Conservation (phyloP, 371 early-diverging fungal genomes). For the Mortierella polycephala region DNA sequence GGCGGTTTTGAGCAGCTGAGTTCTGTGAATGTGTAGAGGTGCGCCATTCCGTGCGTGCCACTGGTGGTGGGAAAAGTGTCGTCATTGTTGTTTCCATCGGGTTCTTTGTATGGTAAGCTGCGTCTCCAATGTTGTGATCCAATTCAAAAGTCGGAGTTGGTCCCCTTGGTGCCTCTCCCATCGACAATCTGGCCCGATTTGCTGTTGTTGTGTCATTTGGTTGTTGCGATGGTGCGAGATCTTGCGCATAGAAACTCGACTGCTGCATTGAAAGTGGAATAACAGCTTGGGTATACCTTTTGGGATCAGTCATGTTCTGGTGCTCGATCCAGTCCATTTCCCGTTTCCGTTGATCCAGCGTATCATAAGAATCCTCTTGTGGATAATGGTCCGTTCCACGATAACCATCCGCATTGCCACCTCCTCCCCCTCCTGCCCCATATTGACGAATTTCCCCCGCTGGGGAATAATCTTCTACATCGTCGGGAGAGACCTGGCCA, state of each 20-base stretch:
- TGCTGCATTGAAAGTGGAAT: constrained; percentile 24
- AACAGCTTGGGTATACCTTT: constrained; percentile 13
- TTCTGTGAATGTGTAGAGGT: neutral
- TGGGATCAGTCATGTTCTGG: constrained; percentile 14
- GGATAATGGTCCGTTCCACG: neutral
- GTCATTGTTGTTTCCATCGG: neutral
- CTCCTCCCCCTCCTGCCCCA: neutral
- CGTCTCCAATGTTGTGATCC: neutral
- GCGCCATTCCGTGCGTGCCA: constrained; percentile 1
- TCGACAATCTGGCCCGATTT: no score
- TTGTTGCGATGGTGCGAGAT: no score
- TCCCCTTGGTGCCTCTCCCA: no score
- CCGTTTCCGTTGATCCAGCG: constrained; percentile 13
- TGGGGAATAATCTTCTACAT: constrained; percentile 10
- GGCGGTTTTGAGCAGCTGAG: neutral
- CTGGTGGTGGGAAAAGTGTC: constrained; percentile 19
- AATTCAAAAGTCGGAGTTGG: neutral
- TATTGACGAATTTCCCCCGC: neutral
- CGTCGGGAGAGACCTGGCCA: constrained; percentile 23
- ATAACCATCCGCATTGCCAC: no score
- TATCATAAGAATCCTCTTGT: constrained; percentile 17
- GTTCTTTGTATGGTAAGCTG: neutral
- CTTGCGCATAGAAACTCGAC: neutral
- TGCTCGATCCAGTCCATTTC: constrained; percentile 11
- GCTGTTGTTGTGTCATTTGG: no score